Percentiles rank a stretch among this genome's conserved stretches.
phyloP scores from a whole-genome alignment of 805 yeast species.

The Candida coleopterorum region DNA sequence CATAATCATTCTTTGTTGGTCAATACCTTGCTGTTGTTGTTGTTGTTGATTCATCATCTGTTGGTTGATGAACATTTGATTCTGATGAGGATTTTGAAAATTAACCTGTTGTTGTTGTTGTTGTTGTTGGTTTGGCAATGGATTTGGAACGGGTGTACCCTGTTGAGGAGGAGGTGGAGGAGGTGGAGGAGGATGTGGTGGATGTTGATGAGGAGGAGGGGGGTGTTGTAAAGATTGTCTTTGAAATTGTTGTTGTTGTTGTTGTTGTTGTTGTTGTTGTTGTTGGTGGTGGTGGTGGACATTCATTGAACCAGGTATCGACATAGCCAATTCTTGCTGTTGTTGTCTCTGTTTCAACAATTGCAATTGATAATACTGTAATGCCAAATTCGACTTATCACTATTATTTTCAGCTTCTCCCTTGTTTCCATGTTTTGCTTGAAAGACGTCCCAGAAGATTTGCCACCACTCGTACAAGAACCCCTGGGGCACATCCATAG shows the following conservation, averaged over 20 bases:
- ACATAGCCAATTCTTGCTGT: constrained; percentile 33
- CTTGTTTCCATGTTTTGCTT: constrained; percentile 63
- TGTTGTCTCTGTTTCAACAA: constrained; percentile 56
- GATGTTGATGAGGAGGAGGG: constrained; percentile 6
- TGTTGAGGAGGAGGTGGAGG: not conserved
- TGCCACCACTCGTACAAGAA: constrained; percentile 95
- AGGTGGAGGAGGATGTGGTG: constrained; percentile 9
- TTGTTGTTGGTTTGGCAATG: constrained; percentile 6
- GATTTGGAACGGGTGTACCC: constrained; percentile 2
- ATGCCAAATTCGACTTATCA: constrained; percentile 5
- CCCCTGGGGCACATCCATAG: constrained; percentile 82
- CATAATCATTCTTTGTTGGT: constrained; percentile 9
- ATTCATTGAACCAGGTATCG: constrained; percentile 12
- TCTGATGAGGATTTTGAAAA: constrained; percentile 2
- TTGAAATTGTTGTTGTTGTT: constrained; percentile 2
- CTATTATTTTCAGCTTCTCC: constrained; percentile 9
- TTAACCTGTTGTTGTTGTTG: not conserved
- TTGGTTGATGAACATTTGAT: constrained; percentile 7
- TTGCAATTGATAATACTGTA: constrained; percentile 60
- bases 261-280: constrained; percentile 1
- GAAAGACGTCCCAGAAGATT: constrained; percentile 89
- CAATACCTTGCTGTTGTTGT: constrained; percentile 4
- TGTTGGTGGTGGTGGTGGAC: constrained; percentile 1
- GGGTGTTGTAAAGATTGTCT: constrained; percentile 1
- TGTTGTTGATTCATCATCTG: constrained; percentile 4